Conservation (phyloP, 2,329 filamentous ascomycete species). For the Epichloe glyceriae region DNA sequence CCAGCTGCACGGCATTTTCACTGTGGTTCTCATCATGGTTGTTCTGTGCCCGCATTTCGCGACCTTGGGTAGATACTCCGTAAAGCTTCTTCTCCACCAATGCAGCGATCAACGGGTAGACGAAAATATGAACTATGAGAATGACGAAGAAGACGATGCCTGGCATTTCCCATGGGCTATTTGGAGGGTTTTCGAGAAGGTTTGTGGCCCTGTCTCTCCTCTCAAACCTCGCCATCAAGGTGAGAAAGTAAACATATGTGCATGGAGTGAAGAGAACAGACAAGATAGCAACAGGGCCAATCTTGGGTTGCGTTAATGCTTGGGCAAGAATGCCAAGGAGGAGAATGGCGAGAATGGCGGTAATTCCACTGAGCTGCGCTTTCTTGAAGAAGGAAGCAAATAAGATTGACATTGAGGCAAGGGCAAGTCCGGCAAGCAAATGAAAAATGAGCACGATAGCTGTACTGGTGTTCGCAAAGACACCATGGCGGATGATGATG, state of each 20-base stretch:
- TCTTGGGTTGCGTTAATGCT: conserved; percentile 49
- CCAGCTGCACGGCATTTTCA: conserved; percentile 52
- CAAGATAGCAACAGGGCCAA: conserved; percentile 53
- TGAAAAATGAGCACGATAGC: conserved; percentile 62
- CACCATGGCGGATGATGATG: conserved; percentile 46
- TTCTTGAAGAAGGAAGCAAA: conserved; percentile 76
- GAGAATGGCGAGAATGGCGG: conserved; percentile 57
- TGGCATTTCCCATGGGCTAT: conserved; percentile 54
- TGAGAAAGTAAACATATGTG: conserved; percentile 73
- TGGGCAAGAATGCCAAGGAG: conserved; percentile 75
- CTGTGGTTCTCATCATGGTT: conserved; percentile 13
- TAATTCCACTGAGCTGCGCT: conserved; percentile 77
- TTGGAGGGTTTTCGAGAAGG: conserved; percentile 47
- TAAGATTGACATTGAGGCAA: conserved; percentile 70
- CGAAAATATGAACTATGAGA: conserved; percentile 61
- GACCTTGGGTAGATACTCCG: conserved; percentile 54
- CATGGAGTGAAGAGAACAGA: conserved; percentile 74
- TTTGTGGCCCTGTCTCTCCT: conserved; percentile 44
- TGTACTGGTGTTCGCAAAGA: conserved; percentile 51
- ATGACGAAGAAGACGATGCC: conserved; percentile 71
- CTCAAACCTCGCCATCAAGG: conserved; percentile 68
- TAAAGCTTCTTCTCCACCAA: conserved; percentile 62
- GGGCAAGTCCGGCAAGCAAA: conserved; percentile 60
- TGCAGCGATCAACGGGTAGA: conserved; percentile 64
- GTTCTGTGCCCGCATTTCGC: conserved; percentile 34